Conservation (phyloP, 306 rosid genomes). For the Betula pendula region DNA sequence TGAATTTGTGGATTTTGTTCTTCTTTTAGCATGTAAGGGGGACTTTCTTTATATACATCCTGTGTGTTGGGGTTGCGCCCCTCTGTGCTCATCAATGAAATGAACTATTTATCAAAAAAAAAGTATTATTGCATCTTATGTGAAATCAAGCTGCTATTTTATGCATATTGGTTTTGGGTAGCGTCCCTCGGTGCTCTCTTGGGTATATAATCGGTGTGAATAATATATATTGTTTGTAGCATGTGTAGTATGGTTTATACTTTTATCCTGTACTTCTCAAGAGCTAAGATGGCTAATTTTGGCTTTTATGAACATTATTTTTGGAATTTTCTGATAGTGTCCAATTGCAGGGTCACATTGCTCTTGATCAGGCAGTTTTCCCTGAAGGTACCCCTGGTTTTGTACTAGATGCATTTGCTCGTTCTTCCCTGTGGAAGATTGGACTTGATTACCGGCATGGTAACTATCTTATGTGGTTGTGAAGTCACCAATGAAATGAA, state of each 20-base stretch:
- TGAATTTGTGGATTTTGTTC: too few species aligned
- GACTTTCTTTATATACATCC: too few species aligned
- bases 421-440: conserved; percentile 89
- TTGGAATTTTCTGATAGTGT: conserved; percentile 28
- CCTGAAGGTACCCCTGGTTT: conserved; percentile 94
- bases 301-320: conserved; percentile 11
- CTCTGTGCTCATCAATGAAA: too few species aligned
- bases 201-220: conserved; percentile 14
- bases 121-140: neutral
- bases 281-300: conserved; percentile 3
- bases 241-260: conserved; percentile 18
- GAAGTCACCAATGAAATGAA: neutral
- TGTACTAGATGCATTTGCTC: conserved; percentile 94
- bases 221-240: conserved; percentile 1
- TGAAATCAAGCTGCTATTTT: conserved; percentile 5
- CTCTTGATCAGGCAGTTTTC: conserved; percentile 85
- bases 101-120: too few species aligned
- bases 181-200: conserved; percentile 9
- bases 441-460: conserved; percentile 99
- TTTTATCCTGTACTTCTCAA: conserved; percentile 11
- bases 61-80: too few species aligned
- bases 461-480: conserved; percentile 27
- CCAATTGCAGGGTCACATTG: conserved; percentile 84
- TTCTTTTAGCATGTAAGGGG: too few species aligned
- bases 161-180: conserved; percentile 16